A percentile compares a stretch with the other conserved stretches of the same genome.
These are phyloP conservation scores for Orbilia ellipsospora DNA, from an alignment of 2,329 filamentous ascomycete species.

Conservation along the genomic window DNA sequence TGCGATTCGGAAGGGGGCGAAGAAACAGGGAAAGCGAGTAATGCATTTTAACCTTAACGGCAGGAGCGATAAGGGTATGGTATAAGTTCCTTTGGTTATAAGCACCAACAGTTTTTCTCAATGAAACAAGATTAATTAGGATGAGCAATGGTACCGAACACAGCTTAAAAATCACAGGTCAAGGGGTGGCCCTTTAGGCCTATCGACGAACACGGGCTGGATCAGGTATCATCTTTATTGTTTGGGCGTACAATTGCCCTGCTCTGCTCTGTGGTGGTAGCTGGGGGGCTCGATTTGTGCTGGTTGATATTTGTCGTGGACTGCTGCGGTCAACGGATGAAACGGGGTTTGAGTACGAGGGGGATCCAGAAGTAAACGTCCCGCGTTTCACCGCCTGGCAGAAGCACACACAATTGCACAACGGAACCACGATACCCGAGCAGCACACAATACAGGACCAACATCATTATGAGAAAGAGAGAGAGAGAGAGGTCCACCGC, in stretches of 20 bases:
- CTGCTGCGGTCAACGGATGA: conserved; percentile 25
- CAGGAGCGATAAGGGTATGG: conserved; percentile 22
- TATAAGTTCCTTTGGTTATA: not conserved
- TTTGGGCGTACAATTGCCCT: conserved; percentile 8
- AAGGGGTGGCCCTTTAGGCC: not conserved
- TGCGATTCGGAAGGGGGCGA: too few relatives aligned
- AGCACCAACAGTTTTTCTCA: not conserved
- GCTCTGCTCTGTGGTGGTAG: too few relatives aligned
- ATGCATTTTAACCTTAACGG: conserved; percentile 35
- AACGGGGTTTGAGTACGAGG: conserved; percentile 40
- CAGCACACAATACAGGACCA: not conserved
- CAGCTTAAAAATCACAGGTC: too few relatives aligned
- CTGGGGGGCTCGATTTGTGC: not conserved
- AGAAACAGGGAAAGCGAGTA: not conserved
- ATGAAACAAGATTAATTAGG: conserved; percentile 31
- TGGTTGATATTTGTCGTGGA: not conserved
- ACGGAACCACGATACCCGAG: not conserved
- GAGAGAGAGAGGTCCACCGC: not conserved
- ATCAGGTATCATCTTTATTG: conserved; percentile 41
- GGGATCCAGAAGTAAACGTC: conserved; percentile 48
- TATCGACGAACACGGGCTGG: not conserved
- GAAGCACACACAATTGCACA: not conserved
- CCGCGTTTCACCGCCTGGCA: conserved; percentile 42
- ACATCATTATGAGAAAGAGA: not conserved
- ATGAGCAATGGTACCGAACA: not conserved